Percentiles rank a stretch among this genome's conserved stretches.
These are phyloP conservation scores for Jamesozyma hellenica DNA, from an alignment of 805 yeast genomes.

Conservation along the genomic window DNA sequence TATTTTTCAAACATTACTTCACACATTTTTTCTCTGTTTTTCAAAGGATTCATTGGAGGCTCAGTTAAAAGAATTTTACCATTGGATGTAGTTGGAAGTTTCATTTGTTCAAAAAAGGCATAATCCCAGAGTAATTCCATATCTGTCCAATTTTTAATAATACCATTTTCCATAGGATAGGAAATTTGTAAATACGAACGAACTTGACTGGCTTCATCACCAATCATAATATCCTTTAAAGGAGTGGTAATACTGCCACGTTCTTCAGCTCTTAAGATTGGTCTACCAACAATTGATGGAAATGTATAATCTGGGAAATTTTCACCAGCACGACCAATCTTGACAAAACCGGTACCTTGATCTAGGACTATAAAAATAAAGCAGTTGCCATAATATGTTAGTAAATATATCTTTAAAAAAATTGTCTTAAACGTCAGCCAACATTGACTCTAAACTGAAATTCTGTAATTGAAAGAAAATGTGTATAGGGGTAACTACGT, in stretches of 20 bases:
- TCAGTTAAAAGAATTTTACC: constrained; percentile 83
- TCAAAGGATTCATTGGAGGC: constrained; percentile 95
- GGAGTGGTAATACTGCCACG: constrained; percentile 52
- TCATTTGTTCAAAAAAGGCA: constrained; percentile 86
- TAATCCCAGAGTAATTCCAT: constrained; percentile 98
- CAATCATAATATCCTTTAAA: constrained; percentile 95
- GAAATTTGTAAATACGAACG: constrained; percentile 83
- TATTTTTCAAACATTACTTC: constrained; percentile 91
- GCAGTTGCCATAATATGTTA: too few species aligned
- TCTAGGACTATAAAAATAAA: constrained; percentile 54
- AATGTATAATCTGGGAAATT: constrained; percentile 95
- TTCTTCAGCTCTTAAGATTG: constrained; percentile 94
- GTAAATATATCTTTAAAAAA: too few species aligned
- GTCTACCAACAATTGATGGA: constrained; percentile 96
- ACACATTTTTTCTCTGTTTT: constrained; percentile 86
- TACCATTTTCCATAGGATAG: constrained; percentile 99
- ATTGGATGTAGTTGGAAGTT: constrained; percentile 63
- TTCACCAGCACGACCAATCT: constrained; percentile 92
- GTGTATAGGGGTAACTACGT: neutral
- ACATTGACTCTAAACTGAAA: too few species aligned
- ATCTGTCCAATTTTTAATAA: constrained; percentile 95
- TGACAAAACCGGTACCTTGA: constrained; percentile 98
- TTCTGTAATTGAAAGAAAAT: too few species aligned
- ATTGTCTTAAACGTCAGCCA: too few species aligned
- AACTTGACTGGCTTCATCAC: constrained; percentile 86